A percentile compares a stretch with the other conserved stretches of the same genome.
phyloP scores from a whole-genome alignment of 352 stramenopile species.

The Phytophthora citricola region DNA sequence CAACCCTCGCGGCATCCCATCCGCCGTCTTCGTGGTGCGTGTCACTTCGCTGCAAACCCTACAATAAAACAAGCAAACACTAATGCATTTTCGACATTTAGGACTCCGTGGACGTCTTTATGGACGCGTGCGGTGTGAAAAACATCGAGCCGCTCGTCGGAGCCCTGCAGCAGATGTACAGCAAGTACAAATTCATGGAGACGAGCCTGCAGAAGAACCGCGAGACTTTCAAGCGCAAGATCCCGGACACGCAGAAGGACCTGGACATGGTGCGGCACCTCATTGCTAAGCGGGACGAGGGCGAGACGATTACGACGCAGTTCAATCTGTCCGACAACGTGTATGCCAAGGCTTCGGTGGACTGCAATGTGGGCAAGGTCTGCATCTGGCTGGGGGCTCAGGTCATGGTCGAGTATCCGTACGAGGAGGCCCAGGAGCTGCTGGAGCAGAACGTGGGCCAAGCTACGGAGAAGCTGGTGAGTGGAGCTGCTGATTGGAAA shows the following conservation, averaged over 20 bases:
- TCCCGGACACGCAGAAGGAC: constrained; percentile 93
- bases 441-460: constrained; percentile 79
- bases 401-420: constrained; percentile 98
- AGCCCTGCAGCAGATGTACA: constrained; percentile 88
- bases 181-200: constrained; percentile 94
- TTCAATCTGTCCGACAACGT: constrained; percentile 97
- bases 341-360: constrained; percentile 94
- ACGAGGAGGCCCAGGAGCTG: constrained; percentile 94
- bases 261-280: constrained; percentile 58
- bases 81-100: constrained; percentile 24
- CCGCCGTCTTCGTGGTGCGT: constrained; percentile 79
- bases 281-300: constrained; percentile 70
- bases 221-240: constrained; percentile 90
- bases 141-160: constrained; percentile 81
- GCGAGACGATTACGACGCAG: constrained; percentile 85
- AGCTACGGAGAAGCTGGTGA: constrained; percentile 76
- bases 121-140: constrained; percentile 57
- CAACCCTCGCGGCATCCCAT: constrained; percentile 82
- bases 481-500: constrained; percentile 1
- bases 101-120: constrained; percentile 80
- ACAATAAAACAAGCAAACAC: neutral
- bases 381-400: constrained; percentile 98
- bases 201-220: constrained; percentile 86
- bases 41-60: neutral
- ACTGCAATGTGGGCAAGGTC: constrained; percentile 91